Evolutionary conservation across 306 rosid genomes (phyloP).

Genomic region (Vigna angularis): DNA sequence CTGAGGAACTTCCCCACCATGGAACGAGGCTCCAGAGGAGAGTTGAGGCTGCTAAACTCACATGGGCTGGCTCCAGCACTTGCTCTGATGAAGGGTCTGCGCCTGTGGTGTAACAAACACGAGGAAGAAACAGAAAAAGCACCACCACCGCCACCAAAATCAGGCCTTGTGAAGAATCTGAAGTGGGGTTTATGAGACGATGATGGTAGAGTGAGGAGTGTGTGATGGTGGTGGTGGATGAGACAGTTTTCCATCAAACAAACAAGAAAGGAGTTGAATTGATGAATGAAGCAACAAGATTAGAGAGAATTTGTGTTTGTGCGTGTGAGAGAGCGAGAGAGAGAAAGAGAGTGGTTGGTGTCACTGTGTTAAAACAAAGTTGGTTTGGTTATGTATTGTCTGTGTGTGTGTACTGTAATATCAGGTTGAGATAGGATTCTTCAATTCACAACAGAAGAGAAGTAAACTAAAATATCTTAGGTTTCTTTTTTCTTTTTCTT

Average conservation of each 20-base stretch:
- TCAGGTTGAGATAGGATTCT: not conserved
- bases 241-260: slow-evolving; percentile 55
- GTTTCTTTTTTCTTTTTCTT: too few relatives aligned
- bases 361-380: not conserved
- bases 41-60: slow-evolving; percentile 63
- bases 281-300: not conserved
- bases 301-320: not conserved
- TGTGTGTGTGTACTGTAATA: not conserved
- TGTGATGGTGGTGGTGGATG: slow-evolving; percentile 21
- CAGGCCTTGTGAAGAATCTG: slow-evolving; percentile 26
- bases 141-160: slow-evolving; percentile 3
- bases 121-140: not conserved
- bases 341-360: slow-evolving; percentile 5
- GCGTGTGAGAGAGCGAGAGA: not conserved
- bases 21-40: slow-evolving; percentile 77
- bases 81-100: slow-evolving; percentile 3
- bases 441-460: not conserved
- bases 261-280: not conserved
- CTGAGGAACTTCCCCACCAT: slow-evolving; percentile 65
- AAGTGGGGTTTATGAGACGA: slow-evolving; percentile 22
- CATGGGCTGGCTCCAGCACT: slow-evolving; percentile 52
- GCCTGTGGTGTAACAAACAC: not conserved
- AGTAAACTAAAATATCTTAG: not conserved
- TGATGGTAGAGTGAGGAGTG: slow-evolving; percentile 17
- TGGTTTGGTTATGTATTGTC: not conserved